Conservation (phyloP, 2,329 filamentous ascomycete genomes). For the Mycocentrospora acerina region DNA sequence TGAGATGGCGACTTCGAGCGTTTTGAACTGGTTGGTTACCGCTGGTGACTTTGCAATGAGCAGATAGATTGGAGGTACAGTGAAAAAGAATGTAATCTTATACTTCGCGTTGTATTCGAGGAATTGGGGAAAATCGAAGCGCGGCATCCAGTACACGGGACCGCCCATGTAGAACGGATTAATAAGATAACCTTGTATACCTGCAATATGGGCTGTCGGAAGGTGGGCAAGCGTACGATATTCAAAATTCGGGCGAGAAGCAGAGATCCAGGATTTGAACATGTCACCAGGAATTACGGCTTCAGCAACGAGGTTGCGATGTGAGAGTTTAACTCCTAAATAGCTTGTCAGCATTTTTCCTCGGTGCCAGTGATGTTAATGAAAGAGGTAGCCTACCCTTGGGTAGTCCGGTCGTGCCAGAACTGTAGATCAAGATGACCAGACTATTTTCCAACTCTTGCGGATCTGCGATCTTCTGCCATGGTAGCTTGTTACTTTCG, state of each 20-base stretch:
- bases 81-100: slow-evolving; percentile 57
- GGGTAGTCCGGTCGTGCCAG: slow-evolving; percentile 51
- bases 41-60: slow-evolving; percentile 59
- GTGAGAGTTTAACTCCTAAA: slow-evolving; percentile 45
- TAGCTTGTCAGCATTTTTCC: slow-evolving; percentile 1
- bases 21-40: slow-evolving; percentile 59
- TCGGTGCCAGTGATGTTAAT: not conserved
- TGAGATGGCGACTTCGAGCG: slow-evolving; percentile 50
- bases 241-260: slow-evolving; percentile 28
- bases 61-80: slow-evolving; percentile 63
- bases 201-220: slow-evolving; percentile 51
- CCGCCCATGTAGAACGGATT: slow-evolving; percentile 46
- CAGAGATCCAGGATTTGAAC: slow-evolving; percentile 29
- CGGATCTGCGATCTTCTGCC: slow-evolving; percentile 57
- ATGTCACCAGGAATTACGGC: slow-evolving; percentile 35
- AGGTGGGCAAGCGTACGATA: slow-evolving; percentile 50
- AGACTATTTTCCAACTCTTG: slow-evolving; percentile 49
- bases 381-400: slow-evolving; percentile 36
- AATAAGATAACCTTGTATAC: slow-evolving; percentile 50
- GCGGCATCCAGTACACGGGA: slow-evolving; percentile 62
- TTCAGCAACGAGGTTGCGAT: slow-evolving; percentile 48
- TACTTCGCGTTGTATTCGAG: slow-evolving; percentile 55
- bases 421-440: slow-evolving; percentile 50
- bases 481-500: slow-evolving; percentile 50
- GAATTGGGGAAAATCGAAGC: slow-evolving; percentile 60